Base-by-base conservation (phyloP, 495 filamentous ascomycete species). In the Hypomontagnella submonticulosa region DNA sequence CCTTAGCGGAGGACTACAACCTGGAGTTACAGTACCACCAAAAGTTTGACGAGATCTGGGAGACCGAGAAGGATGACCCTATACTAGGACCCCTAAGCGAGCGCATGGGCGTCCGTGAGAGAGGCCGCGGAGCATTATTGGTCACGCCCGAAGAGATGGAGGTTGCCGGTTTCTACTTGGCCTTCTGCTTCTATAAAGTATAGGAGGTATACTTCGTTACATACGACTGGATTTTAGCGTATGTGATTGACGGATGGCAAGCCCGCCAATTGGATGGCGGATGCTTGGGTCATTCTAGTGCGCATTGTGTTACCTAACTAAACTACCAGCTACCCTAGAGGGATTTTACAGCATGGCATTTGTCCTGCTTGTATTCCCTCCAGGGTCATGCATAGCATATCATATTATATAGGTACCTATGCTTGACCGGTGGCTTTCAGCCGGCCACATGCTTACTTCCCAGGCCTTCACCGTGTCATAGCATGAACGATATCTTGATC, bases 151-250 rank as follows among this genome's bases (percentile, higher is more conserved):
- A 93, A 74, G 93, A 97, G 80, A 89, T 96, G 85, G 91, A 96
- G 71, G 93, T 92, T 58, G 92, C 90, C 18, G 88, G 87, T 66
- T 96, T 97, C 73, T 97, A 97, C 71, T 85, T 93, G 62, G 92
- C 89, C 10, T 97, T 96, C 74, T 95, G 92, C 76, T 97, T 97
- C 76, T 94, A 97, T 76, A 94, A 96, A 78, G 90, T 93, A 15
- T 96, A 84, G 63, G 33, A 84, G 63, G 33, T 9, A n/a, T 40
- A 18, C 23, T 34, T 40, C 13, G 4, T 37, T 13, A 18, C 19
- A 8, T 18, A 32, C 36, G 10, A 38, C 7, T 5, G n/a, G 18
- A 4, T 5, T n/a, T 46, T 16, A 15, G 13, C 5, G 13, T 42
- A n/a, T 33, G 27, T 18, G 15, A 32, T 37, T 36, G 3, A 16